Percentiles rank a stretch among this genome's conserved stretches.
Evolutionary conservation across 2,329 filamentous ascomycete species (phyloP).

Genomic region (Aspergillus neotritici): DNA sequence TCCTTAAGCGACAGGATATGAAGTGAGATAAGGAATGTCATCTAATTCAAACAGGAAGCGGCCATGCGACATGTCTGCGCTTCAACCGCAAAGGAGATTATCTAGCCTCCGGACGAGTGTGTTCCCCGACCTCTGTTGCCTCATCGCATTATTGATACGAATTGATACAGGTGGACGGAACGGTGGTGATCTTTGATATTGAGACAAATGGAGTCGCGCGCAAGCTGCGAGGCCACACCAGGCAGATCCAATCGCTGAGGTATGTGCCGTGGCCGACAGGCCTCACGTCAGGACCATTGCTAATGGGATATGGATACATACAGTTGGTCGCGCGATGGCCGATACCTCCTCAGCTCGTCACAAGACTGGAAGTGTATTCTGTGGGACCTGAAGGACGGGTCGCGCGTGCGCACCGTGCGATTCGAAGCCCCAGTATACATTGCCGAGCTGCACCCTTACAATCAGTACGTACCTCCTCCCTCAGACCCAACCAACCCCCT

Average conservation of each 20-base stretch:
- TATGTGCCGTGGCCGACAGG: slow-evolving; percentile 17
- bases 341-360: slow-evolving; percentile 85
- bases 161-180: slow-evolving; percentile 64
- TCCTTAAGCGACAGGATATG: too few species aligned
- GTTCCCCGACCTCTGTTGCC: slow-evolving; percentile 14
- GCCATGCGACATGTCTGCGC: slow-evolving; percentile 63
- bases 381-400: slow-evolving; percentile 78
- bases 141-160: slow-evolving; percentile 11
- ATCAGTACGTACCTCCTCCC: slow-evolving; percentile 59
- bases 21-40: too few species aligned
- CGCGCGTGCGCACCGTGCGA: slow-evolving; percentile 72
- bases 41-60: slow-evolving; percentile 43
- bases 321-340: slow-evolving; percentile 85
- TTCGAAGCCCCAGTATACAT: slow-evolving; percentile 94
- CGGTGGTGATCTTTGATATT: slow-evolving; percentile 91
- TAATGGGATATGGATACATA: background rate
- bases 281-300: too few species aligned
- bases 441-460: slow-evolving; percentile 86
- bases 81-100: slow-evolving; percentile 95
- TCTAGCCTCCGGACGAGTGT: slow-evolving; percentile 81
- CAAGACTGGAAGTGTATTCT: slow-evolving; percentile 96
- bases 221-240: slow-evolving; percentile 87
- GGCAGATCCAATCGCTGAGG: slow-evolving; percentile 85
- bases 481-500: background rate
- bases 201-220: slow-evolving; percentile 95